Percentiles rank a stretch among this genome's conserved stretches.
Evolutionary conservation across 805 yeast species (phyloP).

Genomic region (Myxozyma mucilagina): DNA sequence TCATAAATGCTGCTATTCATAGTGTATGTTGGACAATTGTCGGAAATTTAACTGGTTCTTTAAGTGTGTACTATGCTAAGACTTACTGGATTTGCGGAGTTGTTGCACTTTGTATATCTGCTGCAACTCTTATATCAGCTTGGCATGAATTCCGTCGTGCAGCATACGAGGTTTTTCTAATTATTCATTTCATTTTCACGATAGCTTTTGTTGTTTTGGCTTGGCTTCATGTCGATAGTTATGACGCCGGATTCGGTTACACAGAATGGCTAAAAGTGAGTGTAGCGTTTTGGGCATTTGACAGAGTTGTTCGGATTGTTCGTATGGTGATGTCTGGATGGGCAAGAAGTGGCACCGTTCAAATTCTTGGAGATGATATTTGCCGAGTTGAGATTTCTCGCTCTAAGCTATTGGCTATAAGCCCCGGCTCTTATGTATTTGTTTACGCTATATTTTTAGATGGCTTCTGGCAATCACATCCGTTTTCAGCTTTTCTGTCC

Average conservation of each 20-base stretch:
- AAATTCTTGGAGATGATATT: neutral
- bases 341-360: neutral
- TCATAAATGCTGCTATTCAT: constrained; percentile 55
- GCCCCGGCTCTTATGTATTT: constrained; percentile 24
- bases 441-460: constrained; percentile 2
- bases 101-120: constrained; percentile 43
- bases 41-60: constrained; percentile 9
- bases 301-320: constrained; percentile 57
- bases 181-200: constrained; percentile 58
- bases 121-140: constrained; percentile 51
- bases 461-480: constrained; percentile 20
- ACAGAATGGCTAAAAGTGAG: constrained; percentile 54
- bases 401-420: neutral
- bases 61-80: constrained; percentile 3
- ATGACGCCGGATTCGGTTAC: constrained; percentile 46
- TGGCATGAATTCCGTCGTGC: constrained; percentile 51
- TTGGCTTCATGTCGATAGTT: constrained; percentile 52
- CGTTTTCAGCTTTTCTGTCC: constrained; percentile 11
- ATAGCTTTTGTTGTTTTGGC: constrained; percentile 53
- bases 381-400: neutral
- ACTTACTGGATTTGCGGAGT: constrained; percentile 40
- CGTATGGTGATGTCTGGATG: constrained; percentile 45
- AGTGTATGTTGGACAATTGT: constrained; percentile 56
- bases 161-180: constrained; percentile 60
- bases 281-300: constrained; percentile 69